Conservation (phyloP, 2,329 filamentous ascomycete genomes). For the Oidium heveae region DNA sequence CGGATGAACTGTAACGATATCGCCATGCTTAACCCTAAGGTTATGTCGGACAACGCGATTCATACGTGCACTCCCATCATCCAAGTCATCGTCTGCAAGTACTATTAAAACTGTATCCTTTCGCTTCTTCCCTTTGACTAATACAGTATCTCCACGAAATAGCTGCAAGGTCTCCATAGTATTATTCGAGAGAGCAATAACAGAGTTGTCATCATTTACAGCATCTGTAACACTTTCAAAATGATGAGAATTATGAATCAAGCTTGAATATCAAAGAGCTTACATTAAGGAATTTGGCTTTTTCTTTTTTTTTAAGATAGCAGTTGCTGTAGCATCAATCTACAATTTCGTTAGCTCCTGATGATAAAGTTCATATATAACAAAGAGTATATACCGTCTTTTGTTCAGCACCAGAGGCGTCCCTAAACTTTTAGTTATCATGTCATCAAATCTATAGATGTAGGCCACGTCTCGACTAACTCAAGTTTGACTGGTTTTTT, state of each 20-base stretch:
- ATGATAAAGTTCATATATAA: constrained; percentile 9
- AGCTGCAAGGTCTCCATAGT: constrained; percentile 97
- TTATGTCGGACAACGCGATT: constrained; percentile 98
- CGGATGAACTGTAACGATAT: constrained; percentile 88
- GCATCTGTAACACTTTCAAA: constrained; percentile 73
- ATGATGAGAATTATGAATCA: constrained; percentile 11
- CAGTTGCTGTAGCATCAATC: constrained; percentile 80
- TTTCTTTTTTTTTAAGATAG: constrained; percentile 99
- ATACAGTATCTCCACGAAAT: constrained; percentile 93
- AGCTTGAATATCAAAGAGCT: constrained; percentile 2
- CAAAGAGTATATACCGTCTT: constrained; percentile 38
- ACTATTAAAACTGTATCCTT: constrained; percentile 98
- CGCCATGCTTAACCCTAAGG: constrained; percentile 91
- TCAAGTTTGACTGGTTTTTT: too few relatives aligned
- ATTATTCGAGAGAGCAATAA: constrained; percentile 92
- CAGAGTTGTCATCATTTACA: constrained; percentile 98
- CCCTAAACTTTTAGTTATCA: constrained; percentile 30
- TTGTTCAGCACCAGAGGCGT: constrained; percentile 68
- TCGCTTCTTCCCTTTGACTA: constrained; percentile 98
- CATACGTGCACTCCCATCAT: constrained; percentile 90
- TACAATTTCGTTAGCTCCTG: constrained; percentile 19
- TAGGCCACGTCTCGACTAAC: too few relatives aligned
- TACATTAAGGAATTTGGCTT: constrained; percentile 98
- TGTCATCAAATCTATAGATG: constrained; percentile 1
- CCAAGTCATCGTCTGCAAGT: constrained; percentile 86